phyloP scores from a whole-genome alignment of 108 stramenopile genomes.

The Fragilaria crotonensis region DNA sequence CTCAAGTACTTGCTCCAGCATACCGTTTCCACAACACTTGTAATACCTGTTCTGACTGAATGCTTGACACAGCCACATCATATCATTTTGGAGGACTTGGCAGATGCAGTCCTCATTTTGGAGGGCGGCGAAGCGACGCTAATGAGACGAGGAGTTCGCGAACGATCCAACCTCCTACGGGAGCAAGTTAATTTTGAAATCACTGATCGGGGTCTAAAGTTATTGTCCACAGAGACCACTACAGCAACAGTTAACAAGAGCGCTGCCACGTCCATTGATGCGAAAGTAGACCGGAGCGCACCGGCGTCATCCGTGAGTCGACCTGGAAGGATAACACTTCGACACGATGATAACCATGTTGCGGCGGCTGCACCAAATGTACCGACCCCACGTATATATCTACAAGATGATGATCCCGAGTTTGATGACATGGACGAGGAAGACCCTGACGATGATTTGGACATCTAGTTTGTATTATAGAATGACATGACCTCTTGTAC shows the following conservation, averaged over 20 bases:
- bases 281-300: background rate
- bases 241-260: background rate
- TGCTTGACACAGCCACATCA: slow-evolving; percentile 17
- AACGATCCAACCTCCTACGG: slow-evolving; percentile 23
- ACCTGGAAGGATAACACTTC: slow-evolving; percentile 11
- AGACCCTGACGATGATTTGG: slow-evolving; percentile 46
- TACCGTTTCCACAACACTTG: background rate
- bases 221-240: background rate
- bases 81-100: slow-evolving; percentile 21
- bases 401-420: slow-evolving; percentile 52
- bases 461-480: slow-evolving; percentile 1
- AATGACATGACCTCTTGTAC: too few species aligned
- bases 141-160: slow-evolving; percentile 32
- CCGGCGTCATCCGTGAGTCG: background rate
- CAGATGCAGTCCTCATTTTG: slow-evolving; percentile 23
- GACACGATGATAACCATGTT: slow-evolving; percentile 14
- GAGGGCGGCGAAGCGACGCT: slow-evolving; percentile 23
- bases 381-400: slow-evolving; percentile 24
- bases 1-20: background rate
- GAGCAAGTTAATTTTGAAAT: slow-evolving; percentile 15
- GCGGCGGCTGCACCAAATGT: background rate
- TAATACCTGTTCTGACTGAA: slow-evolving; percentile 18
- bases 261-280: background rate
- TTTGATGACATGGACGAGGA: slow-evolving; percentile 51
- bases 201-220: background rate